phyloP scores from a whole-genome alignment of 2,329 filamentous ascomycete genomes.

The Hymenoscyphus fructigenus region DNA sequence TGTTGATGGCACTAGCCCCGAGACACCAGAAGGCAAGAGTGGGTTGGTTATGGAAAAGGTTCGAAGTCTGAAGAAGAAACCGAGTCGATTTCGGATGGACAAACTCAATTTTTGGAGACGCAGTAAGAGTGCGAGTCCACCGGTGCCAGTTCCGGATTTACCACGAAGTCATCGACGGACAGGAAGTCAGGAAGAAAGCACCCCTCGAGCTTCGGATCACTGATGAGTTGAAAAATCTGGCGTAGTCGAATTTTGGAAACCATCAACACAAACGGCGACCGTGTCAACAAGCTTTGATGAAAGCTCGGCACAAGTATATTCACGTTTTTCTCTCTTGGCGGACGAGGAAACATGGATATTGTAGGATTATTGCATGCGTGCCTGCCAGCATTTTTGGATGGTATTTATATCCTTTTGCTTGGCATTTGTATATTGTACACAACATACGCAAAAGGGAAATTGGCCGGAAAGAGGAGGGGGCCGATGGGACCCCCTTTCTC shows the following conservation, averaged over 20 bases:
- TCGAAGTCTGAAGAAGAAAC: constrained; percentile 58
- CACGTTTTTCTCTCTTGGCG: not conserved
- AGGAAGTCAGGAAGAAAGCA: constrained; percentile 11
- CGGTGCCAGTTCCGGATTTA: constrained; percentile 19
- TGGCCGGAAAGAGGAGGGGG: no score
- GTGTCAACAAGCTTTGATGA: not conserved
- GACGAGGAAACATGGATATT: not conserved
- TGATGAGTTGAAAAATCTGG: not conserved
- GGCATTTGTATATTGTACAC: constrained; percentile 4
- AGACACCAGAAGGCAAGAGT: constrained; percentile 32
- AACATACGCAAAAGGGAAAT: not conserved
- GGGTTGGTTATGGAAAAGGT: constrained; percentile 47
- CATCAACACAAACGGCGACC: not conserved
- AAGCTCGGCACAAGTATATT: not conserved
- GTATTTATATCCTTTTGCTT: not conserved
- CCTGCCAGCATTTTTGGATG: not conserved
- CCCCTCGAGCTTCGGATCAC: not conserved
- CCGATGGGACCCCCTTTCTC: no score
- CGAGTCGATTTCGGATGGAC: constrained; percentile 64
- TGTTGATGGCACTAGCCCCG: constrained; percentile 1
- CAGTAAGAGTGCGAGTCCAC: constrained; percentile 34
- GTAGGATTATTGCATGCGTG: constrained; percentile 1
- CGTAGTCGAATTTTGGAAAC: not conserved
- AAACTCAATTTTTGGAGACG: constrained; percentile 35
- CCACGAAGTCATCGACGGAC: constrained; percentile 11